These are phyloP conservation scores for Sugiyamaella sp. DNA, from an alignment of 1,139 yeast species.

Conservation along the genomic window DNA sequence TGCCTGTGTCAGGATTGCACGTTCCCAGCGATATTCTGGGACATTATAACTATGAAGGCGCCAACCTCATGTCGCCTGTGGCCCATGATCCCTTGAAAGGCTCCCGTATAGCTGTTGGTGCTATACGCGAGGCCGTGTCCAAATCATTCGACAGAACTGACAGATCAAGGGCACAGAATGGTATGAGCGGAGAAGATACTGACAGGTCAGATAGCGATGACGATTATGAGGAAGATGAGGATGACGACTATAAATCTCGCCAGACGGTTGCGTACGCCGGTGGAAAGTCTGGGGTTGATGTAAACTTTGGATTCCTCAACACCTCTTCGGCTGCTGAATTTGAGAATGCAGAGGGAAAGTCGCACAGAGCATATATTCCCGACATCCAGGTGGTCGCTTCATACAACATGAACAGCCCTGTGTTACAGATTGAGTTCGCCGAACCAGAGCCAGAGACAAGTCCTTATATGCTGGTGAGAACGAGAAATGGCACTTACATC, in stretches of 20 bases:
- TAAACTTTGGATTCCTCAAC: slow-evolving; percentile 8
- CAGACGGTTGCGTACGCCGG: slow-evolving; percentile 15
- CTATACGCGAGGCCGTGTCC: neutral
- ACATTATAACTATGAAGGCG: slow-evolving; percentile 24
- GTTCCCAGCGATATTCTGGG: slow-evolving; percentile 23
- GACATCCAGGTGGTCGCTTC: slow-evolving; percentile 10
- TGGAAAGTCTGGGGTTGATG: slow-evolving; percentile 4
- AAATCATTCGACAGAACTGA: too few relatives aligned
- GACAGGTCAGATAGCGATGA: slow-evolving; percentile 13
- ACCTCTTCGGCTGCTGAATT: neutral
- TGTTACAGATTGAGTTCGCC: slow-evolving; percentile 29
- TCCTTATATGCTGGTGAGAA: slow-evolving; percentile 28
- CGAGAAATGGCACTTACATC: slow-evolving; percentile 24
- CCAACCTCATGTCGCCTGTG: slow-evolving; percentile 11
- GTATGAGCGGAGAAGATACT: too few relatives aligned
- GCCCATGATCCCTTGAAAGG: slow-evolving; percentile 32
- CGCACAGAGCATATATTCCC: neutral
- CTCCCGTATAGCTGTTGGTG: slow-evolving; percentile 25
- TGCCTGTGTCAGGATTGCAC: slow-evolving; percentile 21
- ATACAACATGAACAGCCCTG: slow-evolving; percentile 23
- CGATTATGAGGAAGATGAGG: slow-evolving; percentile 10
- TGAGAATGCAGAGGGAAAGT: slow-evolving; percentile 20
- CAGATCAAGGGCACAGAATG: too few relatives aligned
- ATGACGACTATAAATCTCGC: neutral
- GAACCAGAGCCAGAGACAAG: slow-evolving; percentile 25